Percentiles rank a stretch among this genome's conserved stretches.
Evolutionary conservation across 176 grass and related monocot species (phyloP).

Genomic region (Oryza punctata): DNA sequence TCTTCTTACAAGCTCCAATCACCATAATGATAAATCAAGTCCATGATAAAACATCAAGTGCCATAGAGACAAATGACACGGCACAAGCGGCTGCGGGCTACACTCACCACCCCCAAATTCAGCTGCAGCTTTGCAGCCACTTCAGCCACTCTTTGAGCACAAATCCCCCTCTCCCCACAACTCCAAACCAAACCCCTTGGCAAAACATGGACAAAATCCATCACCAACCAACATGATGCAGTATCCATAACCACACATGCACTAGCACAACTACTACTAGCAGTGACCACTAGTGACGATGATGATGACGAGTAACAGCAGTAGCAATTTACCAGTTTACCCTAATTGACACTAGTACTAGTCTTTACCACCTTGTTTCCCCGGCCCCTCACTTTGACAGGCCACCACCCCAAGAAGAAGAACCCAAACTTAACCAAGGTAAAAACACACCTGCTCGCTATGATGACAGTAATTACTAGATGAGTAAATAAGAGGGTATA

Average conservation of each 20-base stretch:
- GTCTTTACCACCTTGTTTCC: background rate
- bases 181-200: constrained; percentile 7
- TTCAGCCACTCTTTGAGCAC: constrained; percentile 48
- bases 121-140: constrained; percentile 59
- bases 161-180: background rate
- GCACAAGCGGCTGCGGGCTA: constrained; percentile 65
- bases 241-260: background rate
- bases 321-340: background rate
- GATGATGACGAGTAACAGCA: background rate
- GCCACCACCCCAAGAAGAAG: background rate
- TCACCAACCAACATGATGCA: background rate
- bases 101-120: constrained; percentile 24
- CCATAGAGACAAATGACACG: constrained; percentile 40
- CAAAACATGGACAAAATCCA: constrained; percentile 1
- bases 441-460: background rate
- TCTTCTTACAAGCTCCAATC: background rate
- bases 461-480: background rate
- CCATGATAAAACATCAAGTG: constrained; percentile 16
- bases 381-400: background rate
- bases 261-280: background rate
- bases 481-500: background rate
- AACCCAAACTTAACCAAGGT: background rate
- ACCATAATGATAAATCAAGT: constrained; percentile 29
- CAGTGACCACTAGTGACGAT: background rate
- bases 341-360: background rate